Base-by-base conservation (phyloP, 495 filamentous ascomycete species). In the Stereocaulon alpinum region DNA sequence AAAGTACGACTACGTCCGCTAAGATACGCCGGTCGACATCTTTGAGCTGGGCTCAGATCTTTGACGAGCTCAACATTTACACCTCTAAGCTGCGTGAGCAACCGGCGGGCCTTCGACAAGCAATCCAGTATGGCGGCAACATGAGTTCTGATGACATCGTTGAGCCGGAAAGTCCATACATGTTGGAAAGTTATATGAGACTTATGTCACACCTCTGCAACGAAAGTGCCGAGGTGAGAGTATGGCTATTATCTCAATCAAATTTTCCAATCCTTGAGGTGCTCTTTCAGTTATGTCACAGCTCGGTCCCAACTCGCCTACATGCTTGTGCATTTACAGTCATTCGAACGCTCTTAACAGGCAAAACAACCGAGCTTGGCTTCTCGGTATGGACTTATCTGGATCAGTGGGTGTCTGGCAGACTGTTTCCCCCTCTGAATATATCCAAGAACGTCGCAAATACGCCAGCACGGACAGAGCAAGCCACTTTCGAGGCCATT, bases 141-240 rank as follows among this genome's bases (percentile, higher is more conserved):
- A 74, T 77, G 24, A 86, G 88, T 60, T 77, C 80, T n/a, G 86
- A 80, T 48, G 79, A 84, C 34, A 79, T 83, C 69, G 82, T 77
- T 59, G 82, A 95, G 68, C 90, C 89, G 24, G 94, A 98, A 69
- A 88, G 86, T 49, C 82, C 83, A 17, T 82, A 93, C 65, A 96
- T 96, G 88, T 76, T 97, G 34, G 90, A 96, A 67, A 90, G 88
- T 62, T 96, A 96, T 67, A 77, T 99, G 41, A 83, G 91, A 11
- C 76, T 99, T 7, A 87, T 94, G 59, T 81, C 87, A 4, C 89
- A 92, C 67, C 71, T 96, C 29, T 85, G 82, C 50, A 73, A 77
- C 12, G 76, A 89, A 62, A 91, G 87, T 67, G 72, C 75, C 42
- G 67, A 72, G n/a, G 85, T 88, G 10, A 75, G 89, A 59, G 69